A percentile compares a stretch with the other conserved stretches of the same genome.
Evolutionary conservation across 2,329 filamentous ascomycete species (phyloP).

Genomic region (Clarireedia homoeocarpa): DNA sequence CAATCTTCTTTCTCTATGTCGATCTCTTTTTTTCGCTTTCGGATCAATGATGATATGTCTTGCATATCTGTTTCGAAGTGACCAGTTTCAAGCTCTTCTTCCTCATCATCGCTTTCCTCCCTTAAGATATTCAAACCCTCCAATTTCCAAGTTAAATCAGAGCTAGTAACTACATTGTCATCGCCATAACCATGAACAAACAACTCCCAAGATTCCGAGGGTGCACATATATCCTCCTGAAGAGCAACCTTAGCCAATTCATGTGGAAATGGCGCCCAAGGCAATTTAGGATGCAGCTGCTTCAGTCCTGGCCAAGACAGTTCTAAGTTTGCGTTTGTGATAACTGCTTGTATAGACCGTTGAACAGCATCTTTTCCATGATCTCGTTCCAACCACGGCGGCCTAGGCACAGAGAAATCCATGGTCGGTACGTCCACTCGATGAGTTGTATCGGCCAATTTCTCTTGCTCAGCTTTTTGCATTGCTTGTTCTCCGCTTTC

Average conservation of each 20-base stretch:
- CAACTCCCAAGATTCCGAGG: slow-evolving; percentile 29
- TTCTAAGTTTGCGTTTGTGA: slow-evolving; percentile 21
- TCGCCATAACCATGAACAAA: slow-evolving; percentile 27
- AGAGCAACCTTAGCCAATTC: slow-evolving; percentile 28
- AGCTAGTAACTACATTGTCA: slow-evolving; percentile 31
- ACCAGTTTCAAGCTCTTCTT: slow-evolving; percentile 31
- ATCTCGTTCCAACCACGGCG: slow-evolving; percentile 38
- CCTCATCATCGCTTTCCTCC: slow-evolving; percentile 30
- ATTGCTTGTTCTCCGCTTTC: slow-evolving; percentile 16
- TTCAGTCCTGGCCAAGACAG: slow-evolving; percentile 34
- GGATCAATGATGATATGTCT: slow-evolving; percentile 32
- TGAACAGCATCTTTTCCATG: slow-evolving; percentile 12
- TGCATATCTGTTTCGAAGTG: slow-evolving; percentile 16
- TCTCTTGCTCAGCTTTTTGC: slow-evolving; percentile 26
- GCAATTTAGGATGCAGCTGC: slow-evolving; percentile 33
- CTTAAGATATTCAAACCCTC: slow-evolving; percentile 38
- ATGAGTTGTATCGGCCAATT: slow-evolving; percentile 31
- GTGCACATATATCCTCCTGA: slow-evolving; percentile 34
- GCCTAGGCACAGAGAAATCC: slow-evolving; percentile 33
- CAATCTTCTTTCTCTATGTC: slow-evolving; percentile 4
- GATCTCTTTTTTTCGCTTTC: slow-evolving; percentile 32
- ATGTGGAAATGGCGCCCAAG: slow-evolving; percentile 39
- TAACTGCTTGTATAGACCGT: slow-evolving; percentile 27
- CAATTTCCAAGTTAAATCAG: slow-evolving; percentile 39
- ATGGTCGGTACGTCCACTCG: slow-evolving; percentile 42